These are phyloP conservation scores for Rhodotorula mucilaginosa DNA, from an alignment of 1,284 basidiomycete genomes.

Conservation along the genomic window DNA sequence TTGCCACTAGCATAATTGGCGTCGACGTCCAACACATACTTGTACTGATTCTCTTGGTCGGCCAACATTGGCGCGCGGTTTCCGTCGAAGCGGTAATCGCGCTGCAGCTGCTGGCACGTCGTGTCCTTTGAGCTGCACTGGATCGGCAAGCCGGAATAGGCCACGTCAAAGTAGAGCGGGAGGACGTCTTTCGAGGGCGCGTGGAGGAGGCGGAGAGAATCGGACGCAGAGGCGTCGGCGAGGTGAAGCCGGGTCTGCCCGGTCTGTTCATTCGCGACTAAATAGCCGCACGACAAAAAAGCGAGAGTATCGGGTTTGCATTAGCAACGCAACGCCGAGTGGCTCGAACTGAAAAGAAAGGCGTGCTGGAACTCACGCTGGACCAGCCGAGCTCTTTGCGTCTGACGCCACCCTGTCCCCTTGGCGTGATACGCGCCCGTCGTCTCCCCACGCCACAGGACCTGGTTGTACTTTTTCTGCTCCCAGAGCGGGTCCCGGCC, in stretches of 20 bases:
- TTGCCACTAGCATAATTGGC: slow-evolving; percentile 42
- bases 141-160: slow-evolving; percentile 18
- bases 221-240: slow-evolving; percentile 9
- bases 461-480: slow-evolving; percentile 48
- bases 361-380: slow-evolving; percentile 29
- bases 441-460: slow-evolving; percentile 50
- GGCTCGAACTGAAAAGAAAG: too few species aligned
- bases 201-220: slow-evolving; percentile 18
- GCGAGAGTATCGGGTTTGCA: too few species aligned
- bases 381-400: slow-evolving; percentile 30
- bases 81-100: slow-evolving; percentile 22
- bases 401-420: slow-evolving; percentile 26
- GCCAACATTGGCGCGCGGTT: background rate
- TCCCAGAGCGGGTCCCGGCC: slow-evolving; percentile 49
- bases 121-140: slow-evolving; percentile 30
- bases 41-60: slow-evolving; percentile 40
- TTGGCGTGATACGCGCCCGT: slow-evolving; percentile 44
- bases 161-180: slow-evolving; percentile 33
- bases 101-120: slow-evolving; percentile 23
- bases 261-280: slow-evolving; percentile 11
- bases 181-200: slow-evolving; percentile 11
- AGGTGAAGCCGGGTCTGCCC: slow-evolving; percentile 18
- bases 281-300: too few species aligned
- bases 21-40: slow-evolving; percentile 46
- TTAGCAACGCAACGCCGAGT: background rate